Conservation (phyloP, 208 protist genomes). For the Leishmania lainsoni region DNA sequence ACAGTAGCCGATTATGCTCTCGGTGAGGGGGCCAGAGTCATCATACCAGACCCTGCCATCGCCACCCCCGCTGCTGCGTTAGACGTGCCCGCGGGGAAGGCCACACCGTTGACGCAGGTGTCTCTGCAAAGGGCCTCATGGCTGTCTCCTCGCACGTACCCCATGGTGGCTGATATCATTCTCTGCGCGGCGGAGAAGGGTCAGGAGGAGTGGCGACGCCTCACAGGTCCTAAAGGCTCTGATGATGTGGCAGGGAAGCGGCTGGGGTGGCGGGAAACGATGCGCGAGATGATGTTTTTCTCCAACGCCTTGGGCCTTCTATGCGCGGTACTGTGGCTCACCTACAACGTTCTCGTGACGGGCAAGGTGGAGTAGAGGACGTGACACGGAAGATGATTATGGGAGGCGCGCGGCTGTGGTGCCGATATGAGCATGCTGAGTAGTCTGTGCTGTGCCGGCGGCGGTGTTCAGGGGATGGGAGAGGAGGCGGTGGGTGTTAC, state of each 20-base stretch:
- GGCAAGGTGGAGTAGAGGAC: slow-evolving; percentile 21
- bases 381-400: background rate
- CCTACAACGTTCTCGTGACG: slow-evolving; percentile 30
- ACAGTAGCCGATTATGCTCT: background rate
- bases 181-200: slow-evolving; percentile 14
- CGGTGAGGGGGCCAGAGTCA: background rate
- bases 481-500: background rate
- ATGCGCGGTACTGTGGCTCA: slow-evolving; percentile 38
- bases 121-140: slow-evolving; percentile 5
- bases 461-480: background rate
- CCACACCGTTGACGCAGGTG: background rate
- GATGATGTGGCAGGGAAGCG: slow-evolving; percentile 12
- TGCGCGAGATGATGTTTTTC: slow-evolving; percentile 31
- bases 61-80: background rate
- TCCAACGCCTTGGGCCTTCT: slow-evolving; percentile 39
- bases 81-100: background rate
- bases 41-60: background rate
- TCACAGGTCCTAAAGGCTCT: background rate
- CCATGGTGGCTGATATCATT: slow-evolving; percentile 40
- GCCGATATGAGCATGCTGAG: background rate
- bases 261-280: slow-evolving; percentile 22
- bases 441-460: background rate
- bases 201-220: slow-evolving; percentile 34
- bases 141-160: slow-evolving; percentile 33
- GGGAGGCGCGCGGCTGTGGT: background rate